Evolutionary conservation across 192 early-diverging fungal genomes (phyloP), one percentile per base, ranked within the genome.

Genomic region (Backusella sp.): DNA sequence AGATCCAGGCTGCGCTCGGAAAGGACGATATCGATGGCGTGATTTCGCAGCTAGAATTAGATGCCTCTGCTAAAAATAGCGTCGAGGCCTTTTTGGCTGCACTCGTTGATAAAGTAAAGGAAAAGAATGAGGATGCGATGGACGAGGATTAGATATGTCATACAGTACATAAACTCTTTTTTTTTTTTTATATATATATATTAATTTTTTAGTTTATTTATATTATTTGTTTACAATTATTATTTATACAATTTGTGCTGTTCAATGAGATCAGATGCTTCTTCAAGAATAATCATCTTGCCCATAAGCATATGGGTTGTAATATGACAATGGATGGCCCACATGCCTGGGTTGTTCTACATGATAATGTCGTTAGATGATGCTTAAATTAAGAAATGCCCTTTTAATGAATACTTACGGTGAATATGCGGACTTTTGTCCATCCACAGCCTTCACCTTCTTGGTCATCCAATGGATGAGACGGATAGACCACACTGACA

Each of bases 281-380:
- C 77, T 68, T 79, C 72, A 28, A 79, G 41, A 32, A 79, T 21
- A 44, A 73, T 39, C 77, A 79, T 68, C 42, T 79, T 79, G 30
- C 77, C 77, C 41, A 70, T 67, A n/a, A 74, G 7, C 73, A 89
- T 79, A n/a, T 88, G 87, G 68, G 86, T 78, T 17, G 83, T 78
- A 34, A 81, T 81, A 52, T 81, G 80, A 32, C 80, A 81, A 30
- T 81, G 80, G 9, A 81, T 30, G 14, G 75, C 75, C 80, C 80
- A 81, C 6, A 77, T 32, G 0, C 80, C 80, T 28, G 80, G 80
- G 39, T 81, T 81, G 12, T 89, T 85, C 46, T 76, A 59, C 19
- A 19, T 77, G 34, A 82, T 52, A 46, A 52, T 35, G 34, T 32
- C 49, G 53, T 62, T 62, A 62, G 32, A 32, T 32, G 32, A 32